Evolutionary conservation across 164 flowering plant genomes (phyloP).

Genomic region (Umbilicus rupestris): DNA sequence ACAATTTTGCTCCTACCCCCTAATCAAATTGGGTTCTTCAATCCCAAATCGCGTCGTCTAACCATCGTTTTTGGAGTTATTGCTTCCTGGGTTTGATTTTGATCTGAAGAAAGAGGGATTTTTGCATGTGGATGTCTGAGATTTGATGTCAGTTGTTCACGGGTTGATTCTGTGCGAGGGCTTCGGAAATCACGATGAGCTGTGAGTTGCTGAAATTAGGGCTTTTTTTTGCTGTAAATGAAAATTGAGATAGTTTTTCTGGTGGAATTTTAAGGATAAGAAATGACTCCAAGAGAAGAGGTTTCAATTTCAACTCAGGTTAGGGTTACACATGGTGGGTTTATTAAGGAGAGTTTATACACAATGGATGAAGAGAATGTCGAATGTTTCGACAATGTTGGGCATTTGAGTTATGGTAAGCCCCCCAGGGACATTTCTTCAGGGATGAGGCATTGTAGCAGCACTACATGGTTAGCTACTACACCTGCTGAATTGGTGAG

Average conservation of each 20-base stretch:
- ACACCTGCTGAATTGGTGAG: slow-evolving; percentile 24
- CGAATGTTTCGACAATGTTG: slow-evolving; percentile 22
- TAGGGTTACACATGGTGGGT: slow-evolving; percentile 17
- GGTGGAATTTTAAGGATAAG: neutral
- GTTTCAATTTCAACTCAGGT: slow-evolving; percentile 8
- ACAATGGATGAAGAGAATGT: slow-evolving; percentile 24
- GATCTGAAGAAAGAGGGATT: too few relatives aligned
- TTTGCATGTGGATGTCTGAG: too few relatives aligned
- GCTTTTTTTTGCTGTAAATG: neutral
- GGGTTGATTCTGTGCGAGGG: too few relatives aligned
- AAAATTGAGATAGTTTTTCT: neutral
- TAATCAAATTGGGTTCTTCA: neutral
- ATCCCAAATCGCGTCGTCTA: neutral
- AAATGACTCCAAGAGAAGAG: slow-evolving; percentile 9
- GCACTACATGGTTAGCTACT: slow-evolving; percentile 31
- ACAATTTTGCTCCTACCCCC: neutral
- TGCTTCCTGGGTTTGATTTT: too few relatives aligned
- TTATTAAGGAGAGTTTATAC: slow-evolving; percentile 17
- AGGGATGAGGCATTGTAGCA: slow-evolving; percentile 39
- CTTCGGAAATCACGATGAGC: too few relatives aligned
- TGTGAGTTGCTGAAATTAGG: too few relatives aligned
- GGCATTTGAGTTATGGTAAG: slow-evolving; percentile 30
- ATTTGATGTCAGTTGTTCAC: too few relatives aligned
- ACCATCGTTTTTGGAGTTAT: neutral
- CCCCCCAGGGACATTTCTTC: slow-evolving; percentile 52